phyloP scores from a whole-genome alignment of 306 rosid species.

The Malus sieversii region DNA sequence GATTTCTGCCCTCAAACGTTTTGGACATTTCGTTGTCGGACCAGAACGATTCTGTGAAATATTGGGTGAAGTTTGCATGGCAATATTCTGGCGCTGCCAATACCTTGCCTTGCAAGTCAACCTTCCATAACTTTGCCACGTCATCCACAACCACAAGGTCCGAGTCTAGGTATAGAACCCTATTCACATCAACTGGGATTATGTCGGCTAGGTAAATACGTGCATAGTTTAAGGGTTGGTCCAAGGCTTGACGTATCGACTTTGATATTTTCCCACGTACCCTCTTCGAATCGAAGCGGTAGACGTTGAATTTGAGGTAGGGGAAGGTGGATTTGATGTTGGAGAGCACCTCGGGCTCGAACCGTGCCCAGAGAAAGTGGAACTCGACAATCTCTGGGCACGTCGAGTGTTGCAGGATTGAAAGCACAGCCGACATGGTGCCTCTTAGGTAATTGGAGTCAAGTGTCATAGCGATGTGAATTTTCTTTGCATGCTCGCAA shows the following conservation, averaged over 20 bases:
- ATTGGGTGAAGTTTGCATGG: constrained; percentile 58
- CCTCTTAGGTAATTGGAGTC: constrained; percentile 82
- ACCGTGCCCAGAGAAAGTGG: constrained; percentile 66
- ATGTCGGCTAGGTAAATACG: constrained; percentile 68
- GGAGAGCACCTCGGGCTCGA: constrained; percentile 46
- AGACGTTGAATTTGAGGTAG: constrained; percentile 55
- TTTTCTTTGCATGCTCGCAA: constrained; percentile 35
- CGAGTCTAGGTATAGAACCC: constrained; percentile 68
- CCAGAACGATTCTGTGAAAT: constrained; percentile 69
- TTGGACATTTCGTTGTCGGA: constrained; percentile 19
- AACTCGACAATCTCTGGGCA: constrained; percentile 73
- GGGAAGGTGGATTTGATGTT: constrained; percentile 76
- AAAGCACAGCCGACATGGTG: constrained; percentile 72
- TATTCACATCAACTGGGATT: constrained; percentile 50
- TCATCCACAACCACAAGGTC: constrained; percentile 80
- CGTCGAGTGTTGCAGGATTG: constrained; percentile 62
- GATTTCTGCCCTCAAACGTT: constrained; percentile 44
- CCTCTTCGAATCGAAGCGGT: constrained; percentile 52
- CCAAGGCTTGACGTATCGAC: constrained; percentile 72
- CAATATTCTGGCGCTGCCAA: constrained; percentile 86
- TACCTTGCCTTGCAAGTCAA: constrained; percentile 62
- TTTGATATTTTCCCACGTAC: constrained; percentile 72
- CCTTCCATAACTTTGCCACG: constrained; percentile 62
- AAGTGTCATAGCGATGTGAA: constrained; percentile 74
- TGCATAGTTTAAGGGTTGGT: constrained; percentile 81